Percentiles rank a stretch among this genome's conserved stretches.
Evolutionary conservation across 495 filamentous ascomycete species (phyloP).

Genomic region (Mytilinidion resinicola): DNA sequence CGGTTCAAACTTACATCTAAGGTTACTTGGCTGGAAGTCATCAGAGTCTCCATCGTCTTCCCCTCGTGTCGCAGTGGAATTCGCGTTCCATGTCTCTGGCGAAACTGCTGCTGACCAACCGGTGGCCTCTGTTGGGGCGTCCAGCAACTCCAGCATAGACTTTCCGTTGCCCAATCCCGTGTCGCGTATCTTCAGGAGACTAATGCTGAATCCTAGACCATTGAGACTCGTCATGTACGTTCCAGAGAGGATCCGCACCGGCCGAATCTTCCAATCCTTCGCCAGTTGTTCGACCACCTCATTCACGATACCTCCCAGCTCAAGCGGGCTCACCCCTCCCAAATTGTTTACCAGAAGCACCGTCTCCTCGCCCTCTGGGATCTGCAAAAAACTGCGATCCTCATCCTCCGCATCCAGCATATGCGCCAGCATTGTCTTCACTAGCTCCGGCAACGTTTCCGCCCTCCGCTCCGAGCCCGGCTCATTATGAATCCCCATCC

Average conservation of each 20-base stretch:
- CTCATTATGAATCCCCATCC: slow-evolving; percentile 99
- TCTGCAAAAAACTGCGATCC: slow-evolving; percentile 72
- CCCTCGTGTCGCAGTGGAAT: slow-evolving; percentile 17
- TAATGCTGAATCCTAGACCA: slow-evolving; percentile 85
- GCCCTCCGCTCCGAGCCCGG: slow-evolving; percentile 69
- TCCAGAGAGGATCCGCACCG: slow-evolving; percentile 59
- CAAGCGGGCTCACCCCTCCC: slow-evolving; percentile 82
- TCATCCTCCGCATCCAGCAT: slow-evolving; percentile 71
- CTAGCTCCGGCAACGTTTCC: slow-evolving; percentile 60
- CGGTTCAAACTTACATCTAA: slow-evolving; percentile 48
- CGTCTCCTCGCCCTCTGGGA: slow-evolving; percentile 55
- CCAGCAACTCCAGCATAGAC: slow-evolving; percentile 79
- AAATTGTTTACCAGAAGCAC: slow-evolving; percentile 90
- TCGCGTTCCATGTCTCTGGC: slow-evolving; percentile 47
- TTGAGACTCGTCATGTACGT: slow-evolving; percentile 87
- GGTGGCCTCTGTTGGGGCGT: slow-evolving; percentile 74
- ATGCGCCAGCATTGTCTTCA: slow-evolving; percentile 73
- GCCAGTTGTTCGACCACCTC: slow-evolving; percentile 77
- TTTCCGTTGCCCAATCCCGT: slow-evolving; percentile 69
- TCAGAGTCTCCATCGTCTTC: slow-evolving; percentile 38
- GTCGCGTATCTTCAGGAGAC: slow-evolving; percentile 72
- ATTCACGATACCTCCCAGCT: slow-evolving; percentile 81
- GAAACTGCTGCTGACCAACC: slow-evolving; percentile 76
- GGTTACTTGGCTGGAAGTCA: slow-evolving; percentile 56
- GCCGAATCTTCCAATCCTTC: slow-evolving; percentile 61